A percentile compares a stretch with the other conserved stretches of the same genome.
phyloP scores from a whole-genome alignment of 176 grass and related monocot genomes.

The Oryza punctata region DNA sequence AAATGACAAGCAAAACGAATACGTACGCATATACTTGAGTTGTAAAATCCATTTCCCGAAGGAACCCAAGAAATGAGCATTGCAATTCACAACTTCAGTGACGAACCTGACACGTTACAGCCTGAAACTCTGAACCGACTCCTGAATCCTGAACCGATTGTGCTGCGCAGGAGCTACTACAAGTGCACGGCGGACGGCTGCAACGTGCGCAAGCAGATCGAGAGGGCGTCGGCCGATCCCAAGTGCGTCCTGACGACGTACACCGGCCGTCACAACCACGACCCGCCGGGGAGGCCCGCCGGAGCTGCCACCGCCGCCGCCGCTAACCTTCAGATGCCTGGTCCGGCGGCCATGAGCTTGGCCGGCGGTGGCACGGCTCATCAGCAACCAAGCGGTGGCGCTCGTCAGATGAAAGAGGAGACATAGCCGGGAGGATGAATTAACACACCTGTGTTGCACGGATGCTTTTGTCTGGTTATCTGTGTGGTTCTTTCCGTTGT shows the following conservation, averaged over 20 bases:
- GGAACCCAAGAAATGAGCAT: too few species aligned
- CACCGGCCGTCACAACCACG: constrained; percentile 52
- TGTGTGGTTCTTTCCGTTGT: constrained; percentile 4
- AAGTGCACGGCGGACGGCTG: constrained; percentile 50
- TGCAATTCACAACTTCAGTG: neutral
- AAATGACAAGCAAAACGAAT: too few species aligned
- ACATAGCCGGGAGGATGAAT: neutral
- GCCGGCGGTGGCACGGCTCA: neutral
- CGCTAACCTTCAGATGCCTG: neutral
- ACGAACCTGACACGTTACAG: neutral
- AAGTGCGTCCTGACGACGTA: constrained; percentile 55
- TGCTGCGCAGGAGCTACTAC: constrained; percentile 56
- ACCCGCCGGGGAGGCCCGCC: constrained; percentile 21
- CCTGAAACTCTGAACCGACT: neutral
- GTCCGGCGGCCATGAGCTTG: neutral
- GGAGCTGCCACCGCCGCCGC: neutral
- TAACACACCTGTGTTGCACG: neutral
- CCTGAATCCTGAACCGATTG: neutral
- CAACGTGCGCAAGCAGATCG: constrained; percentile 61
- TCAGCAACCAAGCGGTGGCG: constrained; percentile 15
- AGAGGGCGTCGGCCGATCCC: constrained; percentile 43
- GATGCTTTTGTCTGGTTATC: constrained; percentile 13
- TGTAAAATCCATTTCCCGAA: too few species aligned
- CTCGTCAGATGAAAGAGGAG: constrained; percentile 45
- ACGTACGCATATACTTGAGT: too few species aligned